phyloP scores from a whole-genome alignment of 116 monocot genomes.

The Posidonia oceanica region DNA sequence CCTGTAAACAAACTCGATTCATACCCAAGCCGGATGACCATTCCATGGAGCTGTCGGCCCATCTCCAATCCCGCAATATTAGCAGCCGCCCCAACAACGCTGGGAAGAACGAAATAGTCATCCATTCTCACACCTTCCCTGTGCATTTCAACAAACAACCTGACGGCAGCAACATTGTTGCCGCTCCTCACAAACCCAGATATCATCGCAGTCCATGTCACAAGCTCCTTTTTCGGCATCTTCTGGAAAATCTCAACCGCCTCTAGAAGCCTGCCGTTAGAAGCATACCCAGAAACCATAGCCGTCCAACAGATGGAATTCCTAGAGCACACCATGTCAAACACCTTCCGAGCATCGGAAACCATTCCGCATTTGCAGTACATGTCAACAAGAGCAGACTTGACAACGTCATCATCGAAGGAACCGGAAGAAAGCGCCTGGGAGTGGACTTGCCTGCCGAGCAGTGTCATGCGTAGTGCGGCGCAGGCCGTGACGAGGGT shows the following conservation, averaged over 20 bases:
- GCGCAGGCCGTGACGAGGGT: conserved; percentile 42
- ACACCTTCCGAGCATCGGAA: conserved; percentile 55
- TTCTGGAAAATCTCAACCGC: conserved; percentile 38
- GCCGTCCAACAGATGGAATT: conserved; percentile 58
- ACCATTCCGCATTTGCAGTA: conserved; percentile 48
- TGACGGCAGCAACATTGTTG: conserved; percentile 16
- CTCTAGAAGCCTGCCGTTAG: conserved; percentile 23
- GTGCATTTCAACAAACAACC: conserved; percentile 52
- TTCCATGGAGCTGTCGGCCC: conserved; percentile 62
- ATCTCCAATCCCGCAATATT: conserved; percentile 39
- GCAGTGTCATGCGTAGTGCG: conserved; percentile 12
- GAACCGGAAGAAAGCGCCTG: conserved; percentile 24
- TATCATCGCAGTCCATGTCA: conserved; percentile 74
- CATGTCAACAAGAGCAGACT: conserved; percentile 68
- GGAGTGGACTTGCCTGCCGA: conserved; percentile 52
- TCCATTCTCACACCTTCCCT: conserved; percentile 28
- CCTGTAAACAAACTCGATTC: conserved; percentile 35
- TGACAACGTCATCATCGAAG: conserved; percentile 39
- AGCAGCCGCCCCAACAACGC: conserved; percentile 27
- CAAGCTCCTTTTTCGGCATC: conserved; percentile 31
- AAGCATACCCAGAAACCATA: conserved; percentile 67
- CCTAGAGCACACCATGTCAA: conserved; percentile 28
- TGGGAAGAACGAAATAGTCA: conserved; percentile 56
- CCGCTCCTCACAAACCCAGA: conserved; percentile 65
- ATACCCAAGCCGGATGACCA: conserved; percentile 43